Percentiles rank a stretch among this genome's conserved stretches.
Conservation (phyloP, 345 rosid species). For the Aquilaria sinensis region DNA sequence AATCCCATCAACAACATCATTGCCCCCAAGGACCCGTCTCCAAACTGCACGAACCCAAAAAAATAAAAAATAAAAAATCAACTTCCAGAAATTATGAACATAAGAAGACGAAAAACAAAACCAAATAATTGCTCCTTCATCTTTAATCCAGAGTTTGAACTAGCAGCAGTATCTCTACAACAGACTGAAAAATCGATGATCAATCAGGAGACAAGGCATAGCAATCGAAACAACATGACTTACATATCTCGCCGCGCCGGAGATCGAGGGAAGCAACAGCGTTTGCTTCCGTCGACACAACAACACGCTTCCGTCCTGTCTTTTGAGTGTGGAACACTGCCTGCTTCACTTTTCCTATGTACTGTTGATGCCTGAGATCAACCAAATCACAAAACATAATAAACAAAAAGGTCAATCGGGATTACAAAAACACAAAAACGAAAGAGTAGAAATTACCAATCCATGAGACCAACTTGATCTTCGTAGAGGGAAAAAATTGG, state of each 20-base stretch:
- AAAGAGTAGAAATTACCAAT: constrained; percentile 47
- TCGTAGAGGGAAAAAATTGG: constrained; percentile 61
- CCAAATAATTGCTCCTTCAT: no score
- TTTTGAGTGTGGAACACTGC: constrained; percentile 96
- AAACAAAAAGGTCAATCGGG: constrained; percentile 1
- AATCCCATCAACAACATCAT: constrained; percentile 65
- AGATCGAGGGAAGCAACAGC: constrained; percentile 95
- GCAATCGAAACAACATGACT: constrained; percentile 12
- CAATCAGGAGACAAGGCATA: not conserved
- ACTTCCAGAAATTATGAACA: no score
- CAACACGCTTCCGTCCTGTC: constrained; percentile 90
- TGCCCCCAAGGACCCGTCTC: constrained; percentile 78
- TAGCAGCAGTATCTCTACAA: not conserved
- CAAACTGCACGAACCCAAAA: constrained; percentile 51
- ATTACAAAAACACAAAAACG: not conserved
- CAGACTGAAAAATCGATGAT: not conserved
- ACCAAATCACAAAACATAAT: not conserved
- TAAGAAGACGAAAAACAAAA: no score
- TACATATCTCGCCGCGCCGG: constrained; percentile 88
- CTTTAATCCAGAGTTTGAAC: no score
- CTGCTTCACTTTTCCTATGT: constrained; percentile 89
- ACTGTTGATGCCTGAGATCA: constrained; percentile 67
- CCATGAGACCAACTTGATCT: constrained; percentile 97
- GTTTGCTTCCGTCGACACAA: constrained; percentile 90
- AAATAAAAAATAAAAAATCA: not conserved